These are phyloP conservation scores for Populus alba DNA, from an alignment of 345 rosid species.

Conservation along the genomic window DNA sequence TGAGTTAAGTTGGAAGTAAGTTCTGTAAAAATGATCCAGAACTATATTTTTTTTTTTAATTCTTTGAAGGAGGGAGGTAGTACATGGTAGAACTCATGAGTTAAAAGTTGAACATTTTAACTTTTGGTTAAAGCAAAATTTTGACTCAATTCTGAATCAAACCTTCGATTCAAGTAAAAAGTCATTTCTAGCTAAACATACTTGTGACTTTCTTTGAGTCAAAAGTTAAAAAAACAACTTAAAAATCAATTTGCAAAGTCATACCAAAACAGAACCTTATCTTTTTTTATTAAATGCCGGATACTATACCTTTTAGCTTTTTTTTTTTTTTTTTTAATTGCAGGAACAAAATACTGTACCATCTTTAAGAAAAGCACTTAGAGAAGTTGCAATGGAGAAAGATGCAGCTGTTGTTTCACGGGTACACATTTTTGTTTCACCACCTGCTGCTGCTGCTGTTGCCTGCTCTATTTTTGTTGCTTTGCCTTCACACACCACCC, in stretches of 20 bases:
- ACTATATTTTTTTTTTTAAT: background rate
- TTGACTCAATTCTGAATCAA: background rate
- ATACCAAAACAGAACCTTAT: background rate
- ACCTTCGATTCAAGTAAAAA: background rate
- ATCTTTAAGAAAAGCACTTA: slow-evolving; percentile 87
- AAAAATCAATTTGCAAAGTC: background rate
- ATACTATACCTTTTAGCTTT: background rate
- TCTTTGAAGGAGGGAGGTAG: background rate
- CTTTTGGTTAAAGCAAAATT: background rate
- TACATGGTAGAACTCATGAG: background rate
- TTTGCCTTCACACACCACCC: slow-evolving; percentile 18
- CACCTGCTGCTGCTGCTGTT: background rate
- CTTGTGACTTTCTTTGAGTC: background rate
- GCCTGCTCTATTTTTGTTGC: background rate
- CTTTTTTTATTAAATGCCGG: too few relatives aligned
- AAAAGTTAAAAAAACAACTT: background rate
- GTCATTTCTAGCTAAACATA: background rate
- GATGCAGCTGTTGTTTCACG: slow-evolving; percentile 97
- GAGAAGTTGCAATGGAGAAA: slow-evolving; percentile 97
- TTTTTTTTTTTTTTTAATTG: slow-evolving; percentile 14
- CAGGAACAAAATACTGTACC: slow-evolving; percentile 89
- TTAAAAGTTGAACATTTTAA: background rate
- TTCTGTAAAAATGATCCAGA: background rate
- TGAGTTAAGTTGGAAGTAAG: background rate
- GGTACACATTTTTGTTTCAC: slow-evolving; percentile 34